A percentile compares a stretch with the other conserved stretches of the same genome.
Evolutionary conservation across 495 filamentous ascomycete genomes (phyloP).

Genomic region (Penicillium tannophilum): DNA sequence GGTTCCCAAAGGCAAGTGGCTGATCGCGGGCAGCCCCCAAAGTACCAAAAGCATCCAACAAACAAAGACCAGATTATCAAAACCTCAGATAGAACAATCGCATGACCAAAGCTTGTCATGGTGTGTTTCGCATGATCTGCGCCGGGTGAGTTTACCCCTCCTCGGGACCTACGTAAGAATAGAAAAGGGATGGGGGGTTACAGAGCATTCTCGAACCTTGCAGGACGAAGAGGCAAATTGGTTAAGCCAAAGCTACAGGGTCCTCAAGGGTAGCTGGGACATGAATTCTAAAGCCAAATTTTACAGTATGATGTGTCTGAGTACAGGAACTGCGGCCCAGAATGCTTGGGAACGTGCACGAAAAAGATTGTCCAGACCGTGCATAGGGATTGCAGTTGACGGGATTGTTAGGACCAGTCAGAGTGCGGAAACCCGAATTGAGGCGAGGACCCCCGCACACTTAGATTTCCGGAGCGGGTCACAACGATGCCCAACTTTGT

Average conservation of each 20-base stretch:
- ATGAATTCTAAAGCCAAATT: neutral
- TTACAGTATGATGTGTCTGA: slow-evolving; percentile 1
- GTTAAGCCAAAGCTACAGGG: slow-evolving; percentile 1
- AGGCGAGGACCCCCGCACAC: slow-evolving; percentile 20
- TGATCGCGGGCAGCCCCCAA: slow-evolving; percentile 6
- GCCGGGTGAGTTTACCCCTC: slow-evolving; percentile 32
- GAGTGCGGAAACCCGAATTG: slow-evolving; percentile 12
- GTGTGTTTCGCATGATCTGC: slow-evolving; percentile 36
- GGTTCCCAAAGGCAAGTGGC: neutral
- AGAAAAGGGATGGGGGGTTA: slow-evolving; percentile 18
- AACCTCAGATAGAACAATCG: slow-evolving; percentile 16
- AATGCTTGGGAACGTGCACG: slow-evolving; percentile 14
- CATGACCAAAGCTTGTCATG: slow-evolving; percentile 26
- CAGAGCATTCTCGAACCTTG: slow-evolving; percentile 19
- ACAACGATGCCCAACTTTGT: slow-evolving; percentile 19
- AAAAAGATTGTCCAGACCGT: slow-evolving; percentile 16
- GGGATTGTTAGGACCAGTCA: slow-evolving; percentile 9
- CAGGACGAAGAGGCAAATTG: slow-evolving; percentile 2
- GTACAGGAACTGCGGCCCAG: slow-evolving; percentile 16
- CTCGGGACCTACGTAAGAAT: slow-evolving; percentile 30
- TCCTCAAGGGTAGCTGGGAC: neutral
- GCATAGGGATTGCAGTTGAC: slow-evolving; percentile 6
- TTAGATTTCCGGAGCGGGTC: slow-evolving; percentile 13
- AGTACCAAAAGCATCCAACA: neutral
- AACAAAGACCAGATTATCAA: slow-evolving; percentile 6